Percentiles rank a stretch among this genome's conserved stretches.
Conservation (phyloP, 2,329 filamentous ascomycete genomes). For the Epicoccum sorghinum region DNA sequence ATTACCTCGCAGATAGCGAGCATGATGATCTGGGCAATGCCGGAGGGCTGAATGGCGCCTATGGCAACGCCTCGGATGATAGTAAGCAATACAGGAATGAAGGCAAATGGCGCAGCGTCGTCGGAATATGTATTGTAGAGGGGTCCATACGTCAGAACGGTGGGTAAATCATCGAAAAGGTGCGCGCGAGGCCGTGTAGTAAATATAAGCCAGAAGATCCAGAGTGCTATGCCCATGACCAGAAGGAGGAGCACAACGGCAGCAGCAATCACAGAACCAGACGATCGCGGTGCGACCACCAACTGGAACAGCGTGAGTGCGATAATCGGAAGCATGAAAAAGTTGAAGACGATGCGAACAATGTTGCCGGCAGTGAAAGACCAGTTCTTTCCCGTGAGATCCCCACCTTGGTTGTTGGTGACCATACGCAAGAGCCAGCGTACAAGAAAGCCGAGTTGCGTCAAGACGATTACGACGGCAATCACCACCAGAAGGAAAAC, state of each 20-base stretch:
- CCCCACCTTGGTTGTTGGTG: slow-evolving; percentile 77
- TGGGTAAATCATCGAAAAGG: slow-evolving; percentile 91
- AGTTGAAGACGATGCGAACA: slow-evolving; percentile 88
- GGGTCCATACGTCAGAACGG: slow-evolving; percentile 86
- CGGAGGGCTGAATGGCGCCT: slow-evolving; percentile 89
- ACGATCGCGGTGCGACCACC: slow-evolving; percentile 72
- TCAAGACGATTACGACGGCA: slow-evolving; percentile 67
- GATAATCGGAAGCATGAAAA: slow-evolving; percentile 85
- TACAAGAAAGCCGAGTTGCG: slow-evolving; percentile 75
- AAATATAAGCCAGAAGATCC: slow-evolving; percentile 82
- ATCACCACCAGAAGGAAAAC: slow-evolving; percentile 86
- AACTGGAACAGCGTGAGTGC: slow-evolving; percentile 90
- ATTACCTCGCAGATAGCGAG: slow-evolving; percentile 95
- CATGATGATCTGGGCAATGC: slow-evolving; percentile 89
- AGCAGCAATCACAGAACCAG: slow-evolving; percentile 72
- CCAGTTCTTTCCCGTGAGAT: slow-evolving; percentile 87
- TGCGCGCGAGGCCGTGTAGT: slow-evolving; percentile 81
- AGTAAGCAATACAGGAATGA: slow-evolving; percentile 84
- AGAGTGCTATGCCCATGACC: slow-evolving; percentile 74
- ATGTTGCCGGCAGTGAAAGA: slow-evolving; percentile 70
- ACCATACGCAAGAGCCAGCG: slow-evolving; percentile 79
- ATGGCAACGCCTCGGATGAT: slow-evolving; percentile 88
- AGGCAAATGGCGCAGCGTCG: slow-evolving; percentile 85
- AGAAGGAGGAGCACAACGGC: slow-evolving; percentile 76
- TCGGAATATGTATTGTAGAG: slow-evolving; percentile 98